Base-by-base conservation (phyloP, 1,284 basidiomycete species). In the Moesziomyces antarcticus region DNA sequence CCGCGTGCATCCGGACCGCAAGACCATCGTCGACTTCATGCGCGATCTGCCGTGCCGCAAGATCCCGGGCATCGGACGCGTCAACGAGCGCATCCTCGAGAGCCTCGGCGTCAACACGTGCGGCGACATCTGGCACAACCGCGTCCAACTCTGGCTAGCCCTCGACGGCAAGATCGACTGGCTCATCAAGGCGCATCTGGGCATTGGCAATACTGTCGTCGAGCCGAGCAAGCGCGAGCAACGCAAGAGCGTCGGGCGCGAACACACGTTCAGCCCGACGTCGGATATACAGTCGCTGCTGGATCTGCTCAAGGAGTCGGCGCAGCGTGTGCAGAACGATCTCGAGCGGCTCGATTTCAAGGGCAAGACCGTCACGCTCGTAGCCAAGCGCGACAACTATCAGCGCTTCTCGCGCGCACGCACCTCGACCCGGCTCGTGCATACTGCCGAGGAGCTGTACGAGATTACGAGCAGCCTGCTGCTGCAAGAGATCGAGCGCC, bases 181-280 rank as follows among this genome's bases (percentile, higher is more conserved):
- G 67, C 73, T 82, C 48, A 64, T 83, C 49, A 69, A 69, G 27
- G 73, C 74, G 3, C 68, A 81, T 44, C 71, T 83, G 5, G 81
- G 81, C 4, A 61, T 83, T 11, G 76, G 77, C 41, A 64, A 66
- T n/a, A 77, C 74, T 3, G 55, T 69, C 33, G 79, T 83, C 24
- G 70, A 75, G 41, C 81, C 78, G 4, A 69, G 70, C 50, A 73
- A 77, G 52, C 72, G 81, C 27, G 66, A 74, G 22, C 76, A 77
- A 51, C 76, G 81, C 47, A 77, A 77, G 44, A 79, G 76, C 21
- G 78, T 82, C n/a, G 81, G 81, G 13, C 64, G 80, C n/a, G 81
- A 83, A 33, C 75, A 73, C 50, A 83, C 81, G 4, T 83, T 83
- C 58, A 66, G 65, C n/a, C 80, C 81, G 5, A 82, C 78, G 3